Percentiles rank a stretch among this genome's conserved stretches.
Conservation (phyloP, 306 rosid species). For the Casuarina equisetifolia region DNA sequence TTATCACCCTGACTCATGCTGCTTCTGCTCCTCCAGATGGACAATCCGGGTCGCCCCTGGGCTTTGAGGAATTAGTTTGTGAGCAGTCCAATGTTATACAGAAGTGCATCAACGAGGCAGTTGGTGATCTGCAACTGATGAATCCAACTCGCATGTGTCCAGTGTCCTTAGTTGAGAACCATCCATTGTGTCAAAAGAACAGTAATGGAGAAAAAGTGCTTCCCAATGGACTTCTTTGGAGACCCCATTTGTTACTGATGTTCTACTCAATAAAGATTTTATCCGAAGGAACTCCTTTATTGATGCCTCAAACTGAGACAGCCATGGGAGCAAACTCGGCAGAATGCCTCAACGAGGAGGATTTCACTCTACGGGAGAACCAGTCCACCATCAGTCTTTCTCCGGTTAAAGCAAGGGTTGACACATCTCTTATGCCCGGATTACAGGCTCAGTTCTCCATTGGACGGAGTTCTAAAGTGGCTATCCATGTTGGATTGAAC, state of each 20-base stretch:
- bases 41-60: conserved; percentile 49
- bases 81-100: conserved; percentile 46
- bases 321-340: conserved; percentile 33
- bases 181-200: conserved; percentile 35
- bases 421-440: conserved; percentile 10
- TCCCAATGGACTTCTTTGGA: conserved; percentile 43
- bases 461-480: conserved; percentile 22
- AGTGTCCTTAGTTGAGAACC: conserved; percentile 57
- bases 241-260: conserved; percentile 48
- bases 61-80: conserved; percentile 44
- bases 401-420: conserved; percentile 22
- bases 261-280: conserved; percentile 48
- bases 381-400: conserved; percentile 28
- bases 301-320: conserved; percentile 24
- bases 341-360: conserved; percentile 12
- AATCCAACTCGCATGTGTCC: conserved; percentile 41
- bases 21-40: conserved; percentile 54
- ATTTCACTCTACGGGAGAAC: conserved; percentile 17
- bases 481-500: conserved; percentile 15
- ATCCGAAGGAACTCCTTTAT: conserved; percentile 33
- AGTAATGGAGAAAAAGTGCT: conserved; percentile 28
- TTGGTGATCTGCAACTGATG: conserved; percentile 28
- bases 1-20: conserved; percentile 59
- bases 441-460: conserved; percentile 25
- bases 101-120: conserved; percentile 45